Conservation (phyloP, 208 protist species). For the Novymonas esmeraldas region DNA sequence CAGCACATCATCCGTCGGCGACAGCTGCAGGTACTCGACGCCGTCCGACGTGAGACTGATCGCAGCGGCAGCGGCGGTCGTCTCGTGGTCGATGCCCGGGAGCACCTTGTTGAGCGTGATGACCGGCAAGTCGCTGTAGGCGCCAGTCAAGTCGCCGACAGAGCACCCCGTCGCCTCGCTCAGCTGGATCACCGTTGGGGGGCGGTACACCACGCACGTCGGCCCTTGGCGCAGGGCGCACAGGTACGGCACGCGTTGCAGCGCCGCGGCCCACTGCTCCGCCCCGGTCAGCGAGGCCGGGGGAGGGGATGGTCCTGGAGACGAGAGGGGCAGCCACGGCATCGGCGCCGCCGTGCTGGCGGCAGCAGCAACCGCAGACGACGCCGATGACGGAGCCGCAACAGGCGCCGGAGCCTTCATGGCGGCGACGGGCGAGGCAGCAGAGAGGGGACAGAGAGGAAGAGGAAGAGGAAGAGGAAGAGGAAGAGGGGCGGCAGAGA, state of each 20-base stretch:
- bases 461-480: not conserved
- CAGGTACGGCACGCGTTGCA: constrained; percentile 54
- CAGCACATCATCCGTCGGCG: constrained; percentile 39
- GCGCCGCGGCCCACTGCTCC: constrained; percentile 6
- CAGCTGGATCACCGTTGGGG: constrained; percentile 54
- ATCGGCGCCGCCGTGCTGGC: not conserved
- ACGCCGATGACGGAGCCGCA: not conserved
- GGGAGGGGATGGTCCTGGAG: not conserved
- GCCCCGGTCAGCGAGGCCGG: not conserved
- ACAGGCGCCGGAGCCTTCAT: constrained; percentile 11
- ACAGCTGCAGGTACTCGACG: constrained; percentile 34
- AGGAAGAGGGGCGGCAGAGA: not conserved
- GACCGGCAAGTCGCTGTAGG: constrained; percentile 43
- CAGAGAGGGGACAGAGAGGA: not conserved
- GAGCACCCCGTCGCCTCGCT: constrained; percentile 47
- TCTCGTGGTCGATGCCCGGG: not conserved
- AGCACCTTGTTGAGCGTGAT: constrained; percentile 44
- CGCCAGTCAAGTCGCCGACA: constrained; percentile 23
- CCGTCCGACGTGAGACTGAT: constrained; percentile 12
- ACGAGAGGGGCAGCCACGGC: constrained; percentile 14
- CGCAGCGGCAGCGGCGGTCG: not conserved
- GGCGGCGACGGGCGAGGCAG: not conserved
- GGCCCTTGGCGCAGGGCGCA: constrained; percentile 24
- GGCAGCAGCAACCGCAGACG: not conserved
- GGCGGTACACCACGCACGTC: constrained; percentile 54